Conservation (phyloP, 1,139 yeast genomes). For the Kurtzmaniella quercitrusa region DNA sequence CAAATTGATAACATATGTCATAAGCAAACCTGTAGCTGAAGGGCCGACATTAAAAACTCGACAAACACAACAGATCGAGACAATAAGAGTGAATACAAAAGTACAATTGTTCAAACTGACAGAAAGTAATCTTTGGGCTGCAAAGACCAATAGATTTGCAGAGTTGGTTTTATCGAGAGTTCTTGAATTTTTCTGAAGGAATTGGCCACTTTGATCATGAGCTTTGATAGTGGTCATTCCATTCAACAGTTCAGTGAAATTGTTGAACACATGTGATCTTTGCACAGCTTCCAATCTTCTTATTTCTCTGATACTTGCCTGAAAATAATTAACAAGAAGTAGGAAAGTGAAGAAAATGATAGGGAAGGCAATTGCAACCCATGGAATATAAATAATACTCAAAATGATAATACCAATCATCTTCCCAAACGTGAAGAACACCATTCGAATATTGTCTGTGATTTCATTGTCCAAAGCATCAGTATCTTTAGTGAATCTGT, state of each 20-base stretch:
- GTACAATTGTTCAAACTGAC: constrained; percentile 39
- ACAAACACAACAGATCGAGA: constrained; percentile 38
- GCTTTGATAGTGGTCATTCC: constrained; percentile 44
- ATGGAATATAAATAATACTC: constrained; percentile 42
- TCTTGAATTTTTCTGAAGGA: constrained; percentile 32
- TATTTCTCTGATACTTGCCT: constrained; percentile 42
- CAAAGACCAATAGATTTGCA: constrained; percentile 39
- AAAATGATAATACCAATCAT: constrained; percentile 40
- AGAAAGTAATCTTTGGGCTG: constrained; percentile 44
- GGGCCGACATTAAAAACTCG: constrained; percentile 38
- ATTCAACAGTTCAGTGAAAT: constrained; percentile 42
- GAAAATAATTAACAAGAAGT: constrained; percentile 36
- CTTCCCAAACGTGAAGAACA: constrained; percentile 36
- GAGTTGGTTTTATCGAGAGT: constrained; percentile 39
- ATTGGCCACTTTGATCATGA: constrained; percentile 26
- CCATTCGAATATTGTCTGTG: constrained; percentile 41
- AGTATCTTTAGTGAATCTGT: constrained; percentile 54
- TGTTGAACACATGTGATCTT: constrained; percentile 43
- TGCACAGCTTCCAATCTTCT: constrained; percentile 43
- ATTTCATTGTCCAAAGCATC: constrained; percentile 45
- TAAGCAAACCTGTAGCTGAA: constrained; percentile 41
- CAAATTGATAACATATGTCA: constrained; percentile 41
- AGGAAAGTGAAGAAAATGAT: constrained; percentile 28
- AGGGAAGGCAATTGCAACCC: constrained; percentile 45
- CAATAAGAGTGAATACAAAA: constrained; percentile 33